A percentile compares a stretch with the other conserved stretches of the same genome.
Evolutionary conservation across 257 asterid genomes (phyloP).

Genomic region (Orobanche coerulescens): DNA sequence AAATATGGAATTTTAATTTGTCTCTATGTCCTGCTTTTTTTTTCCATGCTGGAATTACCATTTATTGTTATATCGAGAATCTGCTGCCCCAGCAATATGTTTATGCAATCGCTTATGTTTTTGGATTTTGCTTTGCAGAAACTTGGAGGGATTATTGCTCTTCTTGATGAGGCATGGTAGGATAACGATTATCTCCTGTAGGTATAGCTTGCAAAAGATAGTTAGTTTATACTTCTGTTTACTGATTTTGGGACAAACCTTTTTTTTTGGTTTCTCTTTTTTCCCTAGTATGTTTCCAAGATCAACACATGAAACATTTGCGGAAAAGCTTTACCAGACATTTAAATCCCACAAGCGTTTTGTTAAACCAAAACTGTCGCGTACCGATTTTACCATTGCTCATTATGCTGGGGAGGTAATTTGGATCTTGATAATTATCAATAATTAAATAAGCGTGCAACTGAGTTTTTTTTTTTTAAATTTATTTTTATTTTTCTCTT

Average conservation of each 20-base stretch:
- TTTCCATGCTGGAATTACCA: slow-evolving; percentile 6
- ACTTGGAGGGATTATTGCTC: slow-evolving; percentile 93
- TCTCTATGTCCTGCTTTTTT: no score
- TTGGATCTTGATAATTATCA: slow-evolving; percentile 15
- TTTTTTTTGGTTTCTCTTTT: slow-evolving; percentile 5
- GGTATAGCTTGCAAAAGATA: slow-evolving; percentile 28
- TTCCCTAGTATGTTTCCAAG: slow-evolving; percentile 84
- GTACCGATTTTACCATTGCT: slow-evolving; percentile 64
- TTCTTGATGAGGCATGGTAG: slow-evolving; percentile 96
- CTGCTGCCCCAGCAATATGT: slow-evolving; percentile 19
- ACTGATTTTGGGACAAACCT: slow-evolving; percentile 19
- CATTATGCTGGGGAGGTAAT: slow-evolving; percentile 97
- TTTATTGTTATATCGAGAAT: neutral
- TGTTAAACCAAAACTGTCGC: slow-evolving; percentile 77
- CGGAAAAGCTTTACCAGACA: slow-evolving; percentile 90
- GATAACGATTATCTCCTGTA: slow-evolving; percentile 30
- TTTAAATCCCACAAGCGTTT: slow-evolving; percentile 75
- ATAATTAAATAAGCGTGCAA: slow-evolving; percentile 12
- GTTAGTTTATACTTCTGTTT: slow-evolving; percentile 1
- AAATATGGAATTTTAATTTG: no score
- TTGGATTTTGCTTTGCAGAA: slow-evolving; percentile 60
- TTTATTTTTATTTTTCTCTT: slow-evolving; percentile 14
- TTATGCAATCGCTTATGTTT: slow-evolving; percentile 18
- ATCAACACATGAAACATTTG: slow-evolving; percentile 88
- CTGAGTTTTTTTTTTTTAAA: neutral